Percentiles rank a stretch among this genome's conserved stretches.
phyloP scores from a whole-genome alignment of 371 early-diverging fungal genomes.

The Thermomucor indicae-seudaticae region DNA sequence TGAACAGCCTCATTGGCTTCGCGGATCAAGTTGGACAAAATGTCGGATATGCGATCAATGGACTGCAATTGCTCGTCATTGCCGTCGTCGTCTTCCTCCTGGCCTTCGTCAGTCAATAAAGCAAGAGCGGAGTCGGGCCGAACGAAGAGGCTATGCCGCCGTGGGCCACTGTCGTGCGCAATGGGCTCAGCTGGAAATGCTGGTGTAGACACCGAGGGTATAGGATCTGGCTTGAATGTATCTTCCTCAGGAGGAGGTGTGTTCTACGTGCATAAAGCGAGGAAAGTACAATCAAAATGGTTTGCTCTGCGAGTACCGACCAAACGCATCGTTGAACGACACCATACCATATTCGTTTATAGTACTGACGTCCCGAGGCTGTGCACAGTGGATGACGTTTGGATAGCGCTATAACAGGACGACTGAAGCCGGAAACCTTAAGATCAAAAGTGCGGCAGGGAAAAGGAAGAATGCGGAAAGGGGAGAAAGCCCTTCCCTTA shows the following conservation, averaged over 20 bases:
- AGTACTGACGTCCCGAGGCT: too few relatives aligned
- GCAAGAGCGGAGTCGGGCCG: conserved; percentile 28
- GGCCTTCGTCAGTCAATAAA: conserved; percentile 18
- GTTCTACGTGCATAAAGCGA: neutral
- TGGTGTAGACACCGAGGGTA: conserved; percentile 26
- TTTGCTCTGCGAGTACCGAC: too few relatives aligned
- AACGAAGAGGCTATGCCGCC: conserved; percentile 21
- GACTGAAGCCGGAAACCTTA: too few relatives aligned
- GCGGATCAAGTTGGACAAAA: conserved; percentile 35
- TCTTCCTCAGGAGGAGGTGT: conserved; percentile 9
- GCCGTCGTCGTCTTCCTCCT: conserved; percentile 10
- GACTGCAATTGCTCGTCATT: conserved; percentile 13
- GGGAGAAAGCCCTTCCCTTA: too few relatives aligned
- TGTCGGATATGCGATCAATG: conserved; percentile 41
- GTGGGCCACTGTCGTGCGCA: neutral
- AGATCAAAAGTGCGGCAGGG: too few relatives aligned
- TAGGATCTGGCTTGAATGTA: conserved; percentile 8
- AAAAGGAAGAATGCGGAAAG: too few relatives aligned
- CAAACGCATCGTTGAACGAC: too few relatives aligned
- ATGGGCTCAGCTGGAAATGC: neutral
- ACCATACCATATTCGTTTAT: too few relatives aligned
- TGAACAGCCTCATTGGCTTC: conserved; percentile 49
- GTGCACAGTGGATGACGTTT: too few relatives aligned
- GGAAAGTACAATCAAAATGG: too few relatives aligned
- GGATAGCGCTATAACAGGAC: too few relatives aligned